Evolutionary conservation across 345 rosid genomes (phyloP).

Genomic region (Reutealis trisperma): DNA sequence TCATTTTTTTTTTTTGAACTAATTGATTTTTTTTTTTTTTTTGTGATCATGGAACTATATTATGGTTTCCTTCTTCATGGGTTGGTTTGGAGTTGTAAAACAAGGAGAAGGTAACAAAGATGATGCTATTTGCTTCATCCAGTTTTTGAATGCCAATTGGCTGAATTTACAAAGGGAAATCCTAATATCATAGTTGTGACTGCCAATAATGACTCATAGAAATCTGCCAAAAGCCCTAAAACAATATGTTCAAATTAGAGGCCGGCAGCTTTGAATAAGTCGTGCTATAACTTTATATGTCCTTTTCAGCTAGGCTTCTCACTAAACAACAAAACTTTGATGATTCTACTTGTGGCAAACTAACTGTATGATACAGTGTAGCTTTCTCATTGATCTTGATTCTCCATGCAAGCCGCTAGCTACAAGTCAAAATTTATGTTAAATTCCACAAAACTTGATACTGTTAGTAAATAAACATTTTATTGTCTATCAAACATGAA

Average conservation of each 20-base stretch:
- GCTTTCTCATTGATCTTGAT: neutral
- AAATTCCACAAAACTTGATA: no score
- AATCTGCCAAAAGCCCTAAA: slow-evolving; percentile 28
- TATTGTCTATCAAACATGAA: no score
- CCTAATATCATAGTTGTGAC: slow-evolving; percentile 2
- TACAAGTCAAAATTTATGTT: no score
- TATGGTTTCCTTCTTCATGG: slow-evolving; percentile 9
- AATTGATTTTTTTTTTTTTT: neutral
- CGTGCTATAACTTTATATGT: neutral
- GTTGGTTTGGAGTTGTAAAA: neutral
- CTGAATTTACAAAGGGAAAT: slow-evolving; percentile 32
- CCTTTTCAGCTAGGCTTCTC: neutral
- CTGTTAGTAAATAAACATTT: no score
- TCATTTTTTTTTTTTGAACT: slow-evolving; percentile 24
- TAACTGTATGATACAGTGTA: neutral
- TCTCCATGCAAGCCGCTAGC: neutral
- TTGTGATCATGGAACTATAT: slow-evolving; percentile 1
- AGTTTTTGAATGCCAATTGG: slow-evolving; percentile 30
- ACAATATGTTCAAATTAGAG: slow-evolving; percentile 1
- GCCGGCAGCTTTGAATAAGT: slow-evolving; percentile 37
- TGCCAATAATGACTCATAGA: slow-evolving; percentile 10
- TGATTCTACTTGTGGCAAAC: neutral
- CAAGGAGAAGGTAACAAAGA: slow-evolving; percentile 18
- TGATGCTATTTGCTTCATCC: slow-evolving; percentile 5
- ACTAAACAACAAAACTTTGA: neutral